phyloP scores from a whole-genome alignment of 352 stramenopile genomes.

The Stramenopiles sp. region DNA sequence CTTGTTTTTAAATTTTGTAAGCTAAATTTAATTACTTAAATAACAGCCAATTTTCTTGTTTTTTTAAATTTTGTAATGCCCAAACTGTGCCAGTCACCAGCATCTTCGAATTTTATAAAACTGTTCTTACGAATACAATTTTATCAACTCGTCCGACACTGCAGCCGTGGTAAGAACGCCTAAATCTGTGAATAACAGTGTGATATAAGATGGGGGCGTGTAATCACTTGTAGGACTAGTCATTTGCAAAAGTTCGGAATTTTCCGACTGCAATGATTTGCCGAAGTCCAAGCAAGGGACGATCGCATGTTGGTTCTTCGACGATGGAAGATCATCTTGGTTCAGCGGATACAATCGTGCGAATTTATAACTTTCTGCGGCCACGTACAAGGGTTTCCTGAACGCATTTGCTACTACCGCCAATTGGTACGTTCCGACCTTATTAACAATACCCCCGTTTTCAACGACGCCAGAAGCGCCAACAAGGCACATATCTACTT shows the following conservation, averaged over 20 bases:
- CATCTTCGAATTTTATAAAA: conserved; percentile 8
- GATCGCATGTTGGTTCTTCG: no score
- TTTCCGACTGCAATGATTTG: no score
- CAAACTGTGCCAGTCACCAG: no score
- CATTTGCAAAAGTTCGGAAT: no score
- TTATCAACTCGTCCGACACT: conserved; percentile 94
- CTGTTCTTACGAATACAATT: conserved; percentile 75
- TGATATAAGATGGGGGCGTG: conserved; percentile 90
- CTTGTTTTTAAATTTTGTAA: no score
- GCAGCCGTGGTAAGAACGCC: conserved; percentile 89
- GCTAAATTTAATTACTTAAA: no score
- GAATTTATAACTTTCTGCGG: conserved; percentile 95
- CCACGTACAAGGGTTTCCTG: conserved; percentile 93
- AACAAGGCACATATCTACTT: conserved; percentile 80
- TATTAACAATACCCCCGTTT: conserved; percentile 93
- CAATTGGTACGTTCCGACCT: conserved; percentile 79
- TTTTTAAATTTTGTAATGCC: no score
- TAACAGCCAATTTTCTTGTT: no score
- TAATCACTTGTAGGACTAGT: conserved; percentile 86
- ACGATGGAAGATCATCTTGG: conserved; percentile 84
- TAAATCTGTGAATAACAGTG: conserved; percentile 91
- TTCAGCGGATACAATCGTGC: conserved; percentile 88
- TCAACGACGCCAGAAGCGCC: conserved; percentile 86
- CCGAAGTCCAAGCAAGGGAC: no score
- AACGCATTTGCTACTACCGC: conserved; percentile 78